Evolutionary conservation across 164 flowering plant species (phyloP).

Genomic region (Aristolochia contorta): DNA sequence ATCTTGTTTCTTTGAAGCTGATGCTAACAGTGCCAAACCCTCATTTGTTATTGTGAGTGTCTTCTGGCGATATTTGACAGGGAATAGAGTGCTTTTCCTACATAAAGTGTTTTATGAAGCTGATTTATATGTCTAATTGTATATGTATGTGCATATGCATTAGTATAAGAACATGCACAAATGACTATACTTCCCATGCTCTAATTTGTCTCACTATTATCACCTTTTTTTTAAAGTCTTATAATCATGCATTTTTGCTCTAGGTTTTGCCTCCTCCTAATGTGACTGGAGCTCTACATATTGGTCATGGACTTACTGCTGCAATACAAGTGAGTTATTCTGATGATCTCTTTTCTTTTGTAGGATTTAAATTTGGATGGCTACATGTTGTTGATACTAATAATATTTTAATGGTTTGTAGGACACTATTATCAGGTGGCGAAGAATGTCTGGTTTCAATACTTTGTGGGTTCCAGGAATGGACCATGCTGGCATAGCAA

Average conservation of each 20-base stretch:
- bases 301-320: slow-evolving; percentile 94
- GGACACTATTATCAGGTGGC: slow-evolving; percentile 95
- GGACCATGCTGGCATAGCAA: slow-evolving; percentile 99
- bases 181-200: neutral
- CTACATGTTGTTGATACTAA: neutral
- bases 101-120: too few species aligned
- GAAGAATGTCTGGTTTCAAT: slow-evolving; percentile 91
- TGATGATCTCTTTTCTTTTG: neutral
- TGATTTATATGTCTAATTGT: too few species aligned
- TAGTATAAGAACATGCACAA: too few species aligned
- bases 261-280: slow-evolving; percentile 98
- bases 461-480: slow-evolving; percentile 94
- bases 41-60: slow-evolving; percentile 81
- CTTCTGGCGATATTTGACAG: neutral
- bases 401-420: slow-evolving; percentile 16
- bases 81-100: neutral
- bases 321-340: slow-evolving; percentile 60
- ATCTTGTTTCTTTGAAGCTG: slow-evolving; percentile 70
- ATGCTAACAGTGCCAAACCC: slow-evolving; percentile 68
- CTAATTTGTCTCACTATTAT: too few species aligned
- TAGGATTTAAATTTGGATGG: too few species aligned
- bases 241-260: neutral
- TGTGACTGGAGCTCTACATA: slow-evolving; percentile 97
- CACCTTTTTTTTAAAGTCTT: neutral
- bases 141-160: too few species aligned